Percentiles rank a stretch among this genome's conserved stretches.
Evolutionary conservation across 805 yeast genomes (phyloP).

Genomic region (Sugiyamaella marilandica): DNA sequence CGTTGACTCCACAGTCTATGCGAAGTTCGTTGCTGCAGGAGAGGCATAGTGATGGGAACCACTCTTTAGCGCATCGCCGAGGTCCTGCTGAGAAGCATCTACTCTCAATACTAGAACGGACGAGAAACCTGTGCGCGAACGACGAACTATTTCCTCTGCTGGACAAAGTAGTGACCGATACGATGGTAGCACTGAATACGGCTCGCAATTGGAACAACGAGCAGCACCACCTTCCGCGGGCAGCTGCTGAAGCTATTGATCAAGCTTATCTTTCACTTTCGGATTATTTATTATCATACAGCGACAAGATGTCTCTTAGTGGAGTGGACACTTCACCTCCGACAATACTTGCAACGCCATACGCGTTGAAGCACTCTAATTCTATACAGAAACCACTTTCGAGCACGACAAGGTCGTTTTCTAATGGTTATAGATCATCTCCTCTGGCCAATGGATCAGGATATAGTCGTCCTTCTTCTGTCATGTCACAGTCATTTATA

Average conservation of each 20-base stretch:
- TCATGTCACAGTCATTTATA: neutral
- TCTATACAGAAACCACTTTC: neutral
- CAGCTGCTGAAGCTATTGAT: constrained; percentile 15
- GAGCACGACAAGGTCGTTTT: neutral
- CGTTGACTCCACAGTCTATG: neutral
- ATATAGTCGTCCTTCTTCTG: neutral
- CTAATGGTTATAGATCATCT: neutral
- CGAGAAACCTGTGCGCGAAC: constrained; percentile 15
- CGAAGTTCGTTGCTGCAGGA: neutral
- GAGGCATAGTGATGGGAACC: neutral
- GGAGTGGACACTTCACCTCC: neutral
- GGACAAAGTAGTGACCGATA: constrained; percentile 23
- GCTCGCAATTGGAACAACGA: neutral
- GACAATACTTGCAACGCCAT: neutral
- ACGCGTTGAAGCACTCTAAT: neutral
- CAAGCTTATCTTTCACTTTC: constrained; percentile 20
- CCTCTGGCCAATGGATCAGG: neutral
- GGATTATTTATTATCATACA: constrained; percentile 14
- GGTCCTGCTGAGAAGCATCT: constrained; percentile 24
- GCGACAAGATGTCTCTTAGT: constrained; percentile 2
- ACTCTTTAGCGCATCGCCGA: constrained; percentile 14
- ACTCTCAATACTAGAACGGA: constrained; percentile 17
- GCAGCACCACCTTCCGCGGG: neutral
- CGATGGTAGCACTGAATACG: constrained; percentile 19
- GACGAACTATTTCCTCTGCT: constrained; percentile 22